phyloP scores from a whole-genome alignment of 306 rosid species.

The Vigna mungo region DNA sequence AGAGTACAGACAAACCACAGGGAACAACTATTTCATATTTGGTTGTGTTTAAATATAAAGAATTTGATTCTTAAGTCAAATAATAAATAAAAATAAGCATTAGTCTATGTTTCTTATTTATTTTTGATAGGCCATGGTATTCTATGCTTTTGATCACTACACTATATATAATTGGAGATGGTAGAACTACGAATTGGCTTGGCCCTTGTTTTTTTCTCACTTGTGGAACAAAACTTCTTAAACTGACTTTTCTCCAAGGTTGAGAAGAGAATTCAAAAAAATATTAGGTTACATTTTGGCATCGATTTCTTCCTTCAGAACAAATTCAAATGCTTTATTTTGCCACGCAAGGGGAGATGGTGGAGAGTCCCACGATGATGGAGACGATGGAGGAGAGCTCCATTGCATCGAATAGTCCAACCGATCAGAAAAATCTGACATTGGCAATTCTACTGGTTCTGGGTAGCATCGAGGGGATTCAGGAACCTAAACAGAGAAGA shows the following conservation, averaged over 20 bases:
- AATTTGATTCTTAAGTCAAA: too few species aligned
- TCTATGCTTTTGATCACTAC: too few species aligned
- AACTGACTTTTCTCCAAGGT: too few species aligned
- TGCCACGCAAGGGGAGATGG: conserved; percentile 43
- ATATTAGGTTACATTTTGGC: conserved; percentile 4
- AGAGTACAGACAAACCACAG: neutral
- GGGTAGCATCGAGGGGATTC: conserved; percentile 49
- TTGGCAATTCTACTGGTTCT: conserved; percentile 45
- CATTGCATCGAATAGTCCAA: conserved; percentile 33
- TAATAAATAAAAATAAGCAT: too few species aligned
- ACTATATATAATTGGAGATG: too few species aligned
- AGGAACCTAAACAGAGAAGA: conserved; percentile 40
- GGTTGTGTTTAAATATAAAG: neutral
- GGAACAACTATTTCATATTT: neutral
- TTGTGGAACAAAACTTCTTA: too few species aligned
- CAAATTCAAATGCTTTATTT: conserved; percentile 39
- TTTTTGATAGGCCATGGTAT: too few species aligned
- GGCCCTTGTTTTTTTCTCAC: too few species aligned
- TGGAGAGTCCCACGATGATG: conserved; percentile 40
- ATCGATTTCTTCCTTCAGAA: conserved; percentile 44
- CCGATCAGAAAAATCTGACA: conserved; percentile 48
- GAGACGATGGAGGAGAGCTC: conserved; percentile 53
- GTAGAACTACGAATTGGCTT: too few species aligned
- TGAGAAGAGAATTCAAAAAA: neutral
- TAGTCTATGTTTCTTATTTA: too few species aligned